These are phyloP conservation scores for Pichia insulana DNA, from an alignment of 805 yeast genomes.

Conservation along the genomic window DNA sequence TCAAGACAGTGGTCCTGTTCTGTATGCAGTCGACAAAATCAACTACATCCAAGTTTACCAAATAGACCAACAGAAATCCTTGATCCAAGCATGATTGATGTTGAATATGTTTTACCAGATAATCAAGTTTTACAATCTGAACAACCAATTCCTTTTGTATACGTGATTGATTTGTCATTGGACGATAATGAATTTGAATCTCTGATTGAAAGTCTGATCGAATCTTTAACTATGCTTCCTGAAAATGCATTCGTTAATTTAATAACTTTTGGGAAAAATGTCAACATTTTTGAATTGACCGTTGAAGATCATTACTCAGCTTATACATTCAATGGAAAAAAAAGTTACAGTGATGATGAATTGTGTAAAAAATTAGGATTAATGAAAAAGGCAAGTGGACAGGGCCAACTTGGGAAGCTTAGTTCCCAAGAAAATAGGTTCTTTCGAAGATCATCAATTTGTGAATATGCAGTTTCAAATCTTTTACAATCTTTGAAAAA, in stretches of 20 bases:
- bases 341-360: conserved; percentile 39
- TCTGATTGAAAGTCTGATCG: conserved; percentile 40
- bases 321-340: conserved; percentile 48
- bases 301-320: conserved; percentile 28
- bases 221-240: conserved; percentile 39
- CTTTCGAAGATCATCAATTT: conserved; percentile 38
- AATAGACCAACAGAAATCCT: conserved; percentile 29
- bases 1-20: conserved; percentile 45
- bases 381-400: conserved; percentile 18
- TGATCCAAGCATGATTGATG: conserved; percentile 35
- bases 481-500: conserved; percentile 40
- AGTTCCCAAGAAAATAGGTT: conserved; percentile 28
- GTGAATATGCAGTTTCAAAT: conserved; percentile 42
- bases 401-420: not conserved
- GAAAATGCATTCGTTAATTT: conserved; percentile 48
- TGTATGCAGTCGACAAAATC: conserved; percentile 43
- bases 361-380: conserved; percentile 40
- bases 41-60: conserved; percentile 22
- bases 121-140: conserved; percentile 14
- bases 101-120: conserved; percentile 37
- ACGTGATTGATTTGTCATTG: conserved; percentile 49
- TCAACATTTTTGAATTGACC: conserved; percentile 46
- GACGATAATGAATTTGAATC: conserved; percentile 39
- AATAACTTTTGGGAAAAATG: conserved; percentile 51
- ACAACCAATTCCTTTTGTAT: conserved; percentile 40